phyloP scores from a whole-genome alignment of 2,329 filamentous ascomycete species.

The Niveomyces coronatus region DNA sequence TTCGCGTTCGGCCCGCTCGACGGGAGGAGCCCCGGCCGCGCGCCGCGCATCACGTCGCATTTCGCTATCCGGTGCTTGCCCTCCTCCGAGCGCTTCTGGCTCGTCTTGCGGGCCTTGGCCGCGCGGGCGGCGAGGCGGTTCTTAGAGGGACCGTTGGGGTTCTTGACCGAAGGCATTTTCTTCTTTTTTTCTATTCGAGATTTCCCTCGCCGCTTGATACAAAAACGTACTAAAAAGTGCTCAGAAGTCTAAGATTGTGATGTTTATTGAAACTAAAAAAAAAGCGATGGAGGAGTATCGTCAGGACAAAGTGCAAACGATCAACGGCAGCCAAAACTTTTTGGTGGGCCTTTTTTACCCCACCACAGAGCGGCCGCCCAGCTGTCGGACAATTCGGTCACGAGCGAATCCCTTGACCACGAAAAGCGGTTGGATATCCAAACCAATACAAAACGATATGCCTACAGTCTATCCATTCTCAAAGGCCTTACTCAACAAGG shows the following conservation, averaged over 20 bases:
- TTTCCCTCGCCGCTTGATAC: too few species aligned
- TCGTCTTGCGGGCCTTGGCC: constrained; percentile 32
- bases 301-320: neutral
- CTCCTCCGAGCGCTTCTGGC: constrained; percentile 30
- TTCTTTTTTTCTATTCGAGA: neutral
- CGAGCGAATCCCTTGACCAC: too few species aligned
- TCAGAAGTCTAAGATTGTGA: too few species aligned
- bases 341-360: constrained; percentile 5
- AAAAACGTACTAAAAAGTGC: too few species aligned
- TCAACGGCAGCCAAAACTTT: neutral
- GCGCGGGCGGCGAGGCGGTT: constrained; percentile 40
- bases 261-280: neutral
- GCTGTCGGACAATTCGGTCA: neutral
- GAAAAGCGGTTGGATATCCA: too few species aligned
- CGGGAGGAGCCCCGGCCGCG: constrained; percentile 41
- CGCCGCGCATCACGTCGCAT: constrained; percentile 37
- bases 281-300: neutral
- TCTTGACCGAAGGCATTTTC: constrained; percentile 45
- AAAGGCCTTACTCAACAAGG: too few species aligned
- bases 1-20: constrained; percentile 43
- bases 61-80: constrained; percentile 30
- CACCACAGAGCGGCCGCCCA: neutral
- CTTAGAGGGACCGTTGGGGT: constrained; percentile 46
- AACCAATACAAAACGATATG: too few species aligned
- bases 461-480: too few species aligned